Conservation (phyloP, 805 yeast genomes). For the Maudiozyma serrabonitensis region DNA sequence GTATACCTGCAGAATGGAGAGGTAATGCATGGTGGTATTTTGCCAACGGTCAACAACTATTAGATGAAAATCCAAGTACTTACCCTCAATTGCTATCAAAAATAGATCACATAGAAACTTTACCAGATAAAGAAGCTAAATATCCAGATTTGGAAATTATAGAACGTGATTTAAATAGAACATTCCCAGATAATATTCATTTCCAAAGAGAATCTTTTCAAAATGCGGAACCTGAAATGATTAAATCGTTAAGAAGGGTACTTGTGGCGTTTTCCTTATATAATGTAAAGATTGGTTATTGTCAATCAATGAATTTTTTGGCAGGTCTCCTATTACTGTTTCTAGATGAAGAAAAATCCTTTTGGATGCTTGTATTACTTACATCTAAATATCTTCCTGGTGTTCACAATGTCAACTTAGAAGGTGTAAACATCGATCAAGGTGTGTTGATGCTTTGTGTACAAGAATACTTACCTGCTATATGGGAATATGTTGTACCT, state of each 20-base stretch:
- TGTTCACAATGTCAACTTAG: slow-evolving; percentile 79
- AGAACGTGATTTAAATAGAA: slow-evolving; percentile 86
- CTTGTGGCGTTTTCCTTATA: slow-evolving; percentile 74
- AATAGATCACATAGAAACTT: slow-evolving; percentile 35
- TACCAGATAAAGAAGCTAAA: slow-evolving; percentile 5
- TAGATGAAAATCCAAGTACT: slow-evolving; percentile 61
- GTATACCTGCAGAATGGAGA: slow-evolving; percentile 95
- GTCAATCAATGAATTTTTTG: slow-evolving; percentile 88
- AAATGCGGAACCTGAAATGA: slow-evolving; percentile 48
- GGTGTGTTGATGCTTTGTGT: slow-evolving; percentile 86
- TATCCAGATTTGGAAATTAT: slow-evolving; percentile 72
- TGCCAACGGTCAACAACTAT: slow-evolving; percentile 71
- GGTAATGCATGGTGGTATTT: slow-evolving; percentile 96
- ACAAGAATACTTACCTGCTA: slow-evolving; percentile 70
- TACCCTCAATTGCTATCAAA: slow-evolving; percentile 60
- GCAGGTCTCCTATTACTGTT: slow-evolving; percentile 80
- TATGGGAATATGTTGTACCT: slow-evolving; percentile 51
- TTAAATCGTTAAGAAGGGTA: slow-evolving; percentile 68
- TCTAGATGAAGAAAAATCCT: slow-evolving; percentile 81
- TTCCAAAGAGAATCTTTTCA: slow-evolving; percentile 41
- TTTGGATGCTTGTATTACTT: slow-evolving; percentile 92
- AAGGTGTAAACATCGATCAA: slow-evolving; percentile 92
- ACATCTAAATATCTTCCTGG: slow-evolving; percentile 83
- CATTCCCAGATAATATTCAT: slow-evolving; percentile 87
- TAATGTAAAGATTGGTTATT: slow-evolving; percentile 87